Evolutionary conservation across 257 asterid species (phyloP).

Genomic region (Solanum arcanum): DNA sequence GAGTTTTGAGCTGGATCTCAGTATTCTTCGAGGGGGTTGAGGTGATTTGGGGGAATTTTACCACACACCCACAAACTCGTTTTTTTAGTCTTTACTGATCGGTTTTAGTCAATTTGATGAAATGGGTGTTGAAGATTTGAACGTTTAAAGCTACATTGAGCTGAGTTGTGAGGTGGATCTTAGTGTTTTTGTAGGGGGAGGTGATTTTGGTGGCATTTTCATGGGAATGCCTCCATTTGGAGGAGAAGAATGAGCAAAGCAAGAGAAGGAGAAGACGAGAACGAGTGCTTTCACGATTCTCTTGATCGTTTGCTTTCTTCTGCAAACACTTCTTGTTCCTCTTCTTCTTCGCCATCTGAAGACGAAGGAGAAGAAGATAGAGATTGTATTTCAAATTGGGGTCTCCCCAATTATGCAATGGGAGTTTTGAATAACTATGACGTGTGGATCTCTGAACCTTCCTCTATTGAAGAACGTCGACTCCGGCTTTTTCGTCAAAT

Average conservation of each 20-base stretch:
- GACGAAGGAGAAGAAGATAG: not conserved
- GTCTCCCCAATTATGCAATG: conserved; percentile 9
- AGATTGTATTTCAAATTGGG: not conserved
- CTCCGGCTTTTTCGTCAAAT: conserved; percentile 57
- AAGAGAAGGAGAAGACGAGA: not conserved
- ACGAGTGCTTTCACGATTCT: conserved; percentile 1
- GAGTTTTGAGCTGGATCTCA: not conserved
- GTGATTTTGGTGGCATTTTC: conserved; percentile 9
- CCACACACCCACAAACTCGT: not conserved
- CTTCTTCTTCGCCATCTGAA: not conserved
- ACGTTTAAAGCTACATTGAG: not conserved
- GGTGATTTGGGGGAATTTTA: not conserved
- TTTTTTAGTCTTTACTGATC: not conserved
- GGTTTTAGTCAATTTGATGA: not conserved
- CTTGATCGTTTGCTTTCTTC: conserved; percentile 9
- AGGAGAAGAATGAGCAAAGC: conserved; percentile 59
- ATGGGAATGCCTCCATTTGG: conserved; percentile 11
- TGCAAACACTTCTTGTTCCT: conserved; percentile 1
- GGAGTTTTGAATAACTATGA: conserved; percentile 51
- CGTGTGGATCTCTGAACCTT: conserved; percentile 84
- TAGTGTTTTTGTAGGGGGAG: not conserved
- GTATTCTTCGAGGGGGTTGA: not conserved
- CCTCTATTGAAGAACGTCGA: conserved; percentile 85
- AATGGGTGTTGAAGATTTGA: not conserved
- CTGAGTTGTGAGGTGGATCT: not conserved